Base-by-base conservation (phyloP, 345 rosid genomes). In the Viola odorata region DNA sequence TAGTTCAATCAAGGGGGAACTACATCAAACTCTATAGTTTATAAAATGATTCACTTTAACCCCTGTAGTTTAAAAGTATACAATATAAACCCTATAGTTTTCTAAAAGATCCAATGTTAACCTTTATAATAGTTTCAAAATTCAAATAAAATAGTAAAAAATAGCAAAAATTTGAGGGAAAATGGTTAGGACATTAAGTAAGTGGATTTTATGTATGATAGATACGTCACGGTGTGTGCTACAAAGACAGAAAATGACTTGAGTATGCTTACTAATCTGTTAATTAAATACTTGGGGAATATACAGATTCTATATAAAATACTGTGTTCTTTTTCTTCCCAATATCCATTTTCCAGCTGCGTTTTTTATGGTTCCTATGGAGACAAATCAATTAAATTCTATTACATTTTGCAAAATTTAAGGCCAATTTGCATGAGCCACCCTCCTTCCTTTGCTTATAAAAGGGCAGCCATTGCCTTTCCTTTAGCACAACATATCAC, bases 381-480 rank as follows among this genome's bases (percentile, higher is more conserved):
- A 61, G 82, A 88, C 85, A 83, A 81, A 80, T 85, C 95, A 80
- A 63, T 69, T 73, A 68, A 80, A 71, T 78, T 73, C 84, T 75
- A 50, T 40, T 68, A 11, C 45, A 41, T 63, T 68, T 62, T 61
- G 74, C 69, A 65, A 78, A 77, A 77, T 78, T 59, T 85, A 56
- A 49, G 37, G 73, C 70, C 86, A 76, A 73, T 69, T 81, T 69
- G 82, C 79, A 53, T 64, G 57, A 65, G 78, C 85, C 80, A 70
- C 51, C 73, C 50, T 12, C 50, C 37, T 15, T 51, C 12, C 51
- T 60, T 63, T 60, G 80, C 85, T 69, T 91, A 91, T 91, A 91
- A 85, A 45, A 81, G 73, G 67, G 86, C 77, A 66, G 59, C 72
- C 66, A 45, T 69, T 51, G 75, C 80, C 78, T 69, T 79, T 79